Base-by-base conservation (phyloP, 2,329 filamentous ascomycete genomes). In the Fusarium sp. region DNA sequence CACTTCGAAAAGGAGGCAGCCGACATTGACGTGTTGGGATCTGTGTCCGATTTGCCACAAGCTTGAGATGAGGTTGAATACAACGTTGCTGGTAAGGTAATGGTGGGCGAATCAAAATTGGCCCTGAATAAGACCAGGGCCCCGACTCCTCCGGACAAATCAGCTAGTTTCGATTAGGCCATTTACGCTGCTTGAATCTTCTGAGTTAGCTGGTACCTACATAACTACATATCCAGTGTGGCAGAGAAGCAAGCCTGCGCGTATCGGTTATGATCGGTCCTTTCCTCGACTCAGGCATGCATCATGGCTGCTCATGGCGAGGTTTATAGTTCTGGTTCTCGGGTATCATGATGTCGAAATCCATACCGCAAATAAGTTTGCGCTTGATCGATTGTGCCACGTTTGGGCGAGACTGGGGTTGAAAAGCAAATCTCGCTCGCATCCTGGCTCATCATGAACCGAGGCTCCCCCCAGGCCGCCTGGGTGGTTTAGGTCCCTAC, bases 1-100 rank as follows among this genome's bases (percentile, higher is more conserved):
- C 50, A 42, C 35, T 49, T 47, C 39, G 20, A 52, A 54, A 67
- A 61, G 62, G 66, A 51, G 51, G 62, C 50, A 51, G 45, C 51
- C 62, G 49, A 52, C 13, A 41, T 69, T 39, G 58, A 68, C 62
- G 27, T 20, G 66, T 63, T 67, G 48, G 61, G 66, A 29, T 63
- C 58, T 46, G 69, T 59, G 66, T 59, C 67, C 67, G 67, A 56
- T 70, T 70, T 66, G 67, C 67, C 67, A 68, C 67, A 66, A 58
- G 41, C 59, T 57, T 40, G 51, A 57, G 40, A 52, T 70, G 57
- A 69, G 52, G 52, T 69, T 62, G 54, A 37, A 70, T 70, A 64
- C 64, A 70, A 70, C 67, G 67, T 70, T 70, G 59, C 67, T 69
- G 67, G 59, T 54, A 61, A 66, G 35, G 51, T 48, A 46, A 46